phyloP scores from a whole-genome alignment of 2,329 filamentous ascomycete species.

The Aphanocladium album region DNA sequence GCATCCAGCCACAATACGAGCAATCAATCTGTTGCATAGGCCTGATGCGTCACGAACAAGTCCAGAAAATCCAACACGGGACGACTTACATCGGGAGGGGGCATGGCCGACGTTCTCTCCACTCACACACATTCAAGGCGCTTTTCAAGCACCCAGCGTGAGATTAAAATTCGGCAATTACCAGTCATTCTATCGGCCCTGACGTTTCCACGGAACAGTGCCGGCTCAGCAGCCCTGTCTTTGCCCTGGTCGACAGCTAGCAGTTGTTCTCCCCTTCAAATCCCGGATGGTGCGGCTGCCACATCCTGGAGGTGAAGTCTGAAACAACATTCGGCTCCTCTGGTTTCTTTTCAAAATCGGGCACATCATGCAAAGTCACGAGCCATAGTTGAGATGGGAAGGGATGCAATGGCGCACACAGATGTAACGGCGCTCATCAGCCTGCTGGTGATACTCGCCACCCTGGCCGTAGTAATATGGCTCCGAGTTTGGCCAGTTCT shows the following conservation, averaged over 20 bases:
- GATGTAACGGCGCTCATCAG: background rate
- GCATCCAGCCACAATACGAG: background rate
- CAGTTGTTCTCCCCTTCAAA: background rate
- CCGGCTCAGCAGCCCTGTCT: background rate
- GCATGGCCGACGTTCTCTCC: background rate
- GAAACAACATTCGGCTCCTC: background rate
- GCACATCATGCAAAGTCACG: background rate
- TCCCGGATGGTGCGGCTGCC: background rate
- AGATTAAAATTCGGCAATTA: background rate
- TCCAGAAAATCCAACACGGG: background rate
- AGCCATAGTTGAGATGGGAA: background rate
- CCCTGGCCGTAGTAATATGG: background rate
- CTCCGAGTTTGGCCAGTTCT: background rate
- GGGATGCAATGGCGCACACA: background rate
- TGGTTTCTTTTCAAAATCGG: background rate
- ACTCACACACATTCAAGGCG: conserved; percentile 4
- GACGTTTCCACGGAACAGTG: background rate
- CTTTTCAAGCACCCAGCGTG: background rate
- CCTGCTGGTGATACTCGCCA: background rate
- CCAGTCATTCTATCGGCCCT: background rate
- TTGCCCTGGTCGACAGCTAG: background rate
- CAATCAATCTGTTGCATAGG: background rate
- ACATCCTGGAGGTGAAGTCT: background rate
- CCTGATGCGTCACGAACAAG: background rate
- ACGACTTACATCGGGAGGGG: background rate